Percentiles rank a stretch among this genome's conserved stretches.
These are phyloP conservation scores for Claviceps sp. DNA, from an alignment of 2,329 filamentous ascomycete species.

Conservation along the genomic window DNA sequence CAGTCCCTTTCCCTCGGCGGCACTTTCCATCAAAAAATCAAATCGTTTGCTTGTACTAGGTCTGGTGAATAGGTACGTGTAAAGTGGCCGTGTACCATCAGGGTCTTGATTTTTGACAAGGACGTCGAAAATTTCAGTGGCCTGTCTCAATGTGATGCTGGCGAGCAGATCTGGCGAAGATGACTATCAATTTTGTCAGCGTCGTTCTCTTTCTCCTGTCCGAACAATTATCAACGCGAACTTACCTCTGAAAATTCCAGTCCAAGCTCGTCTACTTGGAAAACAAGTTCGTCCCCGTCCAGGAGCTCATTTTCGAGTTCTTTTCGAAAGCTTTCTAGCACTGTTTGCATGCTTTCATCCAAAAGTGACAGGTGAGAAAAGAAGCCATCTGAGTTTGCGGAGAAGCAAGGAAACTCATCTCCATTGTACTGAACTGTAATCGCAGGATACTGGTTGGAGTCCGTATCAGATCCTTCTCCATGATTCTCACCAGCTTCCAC, in stretches of 20 bases:
- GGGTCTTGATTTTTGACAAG: slow-evolving; percentile 31
- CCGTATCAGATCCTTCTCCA: slow-evolving; percentile 4
- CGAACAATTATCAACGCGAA: background rate
- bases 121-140: slow-evolving; percentile 29
- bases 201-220: background rate
- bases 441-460: slow-evolving; percentile 16
- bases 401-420: slow-evolving; percentile 30
- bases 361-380: slow-evolving; percentile 29
- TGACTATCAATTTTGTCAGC: slow-evolving; percentile 21
- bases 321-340: slow-evolving; percentile 30
- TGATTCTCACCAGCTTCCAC: background rate
- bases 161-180: slow-evolving; percentile 20
- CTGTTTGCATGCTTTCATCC: slow-evolving; percentile 28
- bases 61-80: slow-evolving; percentile 28
- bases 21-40: slow-evolving; percentile 27
- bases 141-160: slow-evolving; percentile 25
- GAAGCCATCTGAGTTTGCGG: slow-evolving; percentile 25
- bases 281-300: slow-evolving; percentile 33
- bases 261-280: slow-evolving; percentile 38
- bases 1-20: slow-evolving; percentile 26
- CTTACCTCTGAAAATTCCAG: slow-evolving; percentile 39
- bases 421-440: slow-evolving; percentile 31
- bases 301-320: slow-evolving; percentile 33
- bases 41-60: slow-evolving; percentile 26
- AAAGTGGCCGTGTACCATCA: slow-evolving; percentile 24